phyloP scores from a whole-genome alignment of 306 rosid genomes.

The Sindora glabra region DNA sequence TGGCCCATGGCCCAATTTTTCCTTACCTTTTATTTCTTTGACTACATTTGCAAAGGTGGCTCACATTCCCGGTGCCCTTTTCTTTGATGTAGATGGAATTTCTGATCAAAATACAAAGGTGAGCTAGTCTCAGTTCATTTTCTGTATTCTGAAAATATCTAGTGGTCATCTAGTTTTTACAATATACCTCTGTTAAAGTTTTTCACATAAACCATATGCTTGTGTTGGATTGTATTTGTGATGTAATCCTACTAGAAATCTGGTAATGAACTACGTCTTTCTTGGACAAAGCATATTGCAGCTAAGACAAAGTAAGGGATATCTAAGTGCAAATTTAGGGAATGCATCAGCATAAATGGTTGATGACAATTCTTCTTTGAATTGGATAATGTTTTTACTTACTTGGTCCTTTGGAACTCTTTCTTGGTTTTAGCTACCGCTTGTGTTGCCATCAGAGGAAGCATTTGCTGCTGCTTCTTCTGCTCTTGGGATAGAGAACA shows the following conservation, averaged over 20 bases:
- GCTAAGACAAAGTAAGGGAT: not conserved
- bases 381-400: too few relatives aligned
- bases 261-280: not conserved
- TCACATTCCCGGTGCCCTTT: conserved; percentile 96
- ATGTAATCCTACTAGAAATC: too few relatives aligned
- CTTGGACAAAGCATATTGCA: not conserved
- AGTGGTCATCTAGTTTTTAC: too few relatives aligned
- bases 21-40: too few relatives aligned
- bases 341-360: not conserved
- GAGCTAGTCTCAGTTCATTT: conserved; percentile 24
- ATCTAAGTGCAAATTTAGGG: not conserved
- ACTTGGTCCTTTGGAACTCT: too few relatives aligned
- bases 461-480: conserved; percentile 97
- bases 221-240: not conserved
- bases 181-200: not conserved
- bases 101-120: conserved; percentile 67
- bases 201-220: not conserved
- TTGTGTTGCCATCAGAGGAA: conserved; percentile 94
- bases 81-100: conserved; percentile 95
- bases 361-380: not conserved
- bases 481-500: conserved; percentile 81
- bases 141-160: not conserved
- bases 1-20: too few relatives aligned
- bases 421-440: conserved; percentile 88
- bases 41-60: conserved; percentile 69